A percentile compares a stretch with the other conserved stretches of the same genome.
Conservation (phyloP, 2,329 filamentous ascomycete species). For the Magnaporthiopsis incrustans region DNA sequence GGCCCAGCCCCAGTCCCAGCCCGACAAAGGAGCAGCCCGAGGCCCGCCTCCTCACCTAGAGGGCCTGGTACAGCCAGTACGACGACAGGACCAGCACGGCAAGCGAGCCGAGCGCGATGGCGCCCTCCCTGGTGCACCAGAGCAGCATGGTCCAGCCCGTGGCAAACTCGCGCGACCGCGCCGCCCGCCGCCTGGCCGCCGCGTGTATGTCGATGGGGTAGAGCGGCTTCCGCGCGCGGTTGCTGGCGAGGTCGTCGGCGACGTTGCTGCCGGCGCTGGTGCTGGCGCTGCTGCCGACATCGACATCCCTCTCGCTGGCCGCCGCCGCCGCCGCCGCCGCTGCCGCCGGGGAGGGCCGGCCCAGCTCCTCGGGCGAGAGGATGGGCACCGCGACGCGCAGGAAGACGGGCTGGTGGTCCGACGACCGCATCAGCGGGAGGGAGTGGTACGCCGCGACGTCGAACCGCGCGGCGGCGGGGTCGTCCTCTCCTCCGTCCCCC, state of each 20-base stretch:
- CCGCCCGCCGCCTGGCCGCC: constrained; percentile 42
- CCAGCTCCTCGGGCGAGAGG: constrained; percentile 31
- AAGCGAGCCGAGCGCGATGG: constrained; percentile 34
- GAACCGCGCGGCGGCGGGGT: constrained; percentile 20
- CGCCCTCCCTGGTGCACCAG: constrained; percentile 45
- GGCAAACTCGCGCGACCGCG: constrained; percentile 36
- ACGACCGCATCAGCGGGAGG: constrained; percentile 70
- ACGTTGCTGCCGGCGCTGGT: background rate
- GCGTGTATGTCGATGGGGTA: constrained; percentile 46
- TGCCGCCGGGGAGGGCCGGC: constrained; percentile 16
- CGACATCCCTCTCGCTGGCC: background rate
- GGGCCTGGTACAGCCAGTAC: constrained; percentile 32
- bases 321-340: background rate
- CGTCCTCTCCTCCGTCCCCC: constrained; percentile 13
- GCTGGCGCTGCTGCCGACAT: background rate
- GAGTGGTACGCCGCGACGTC: constrained; percentile 61
- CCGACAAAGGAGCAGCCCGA: background rate
- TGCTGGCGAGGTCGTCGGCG: background rate
- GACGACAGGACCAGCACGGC: constrained; percentile 31
- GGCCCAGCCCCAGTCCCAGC: background rate
- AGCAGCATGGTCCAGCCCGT: constrained; percentile 48
- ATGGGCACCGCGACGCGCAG: constrained; percentile 62
- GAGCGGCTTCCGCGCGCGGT: constrained; percentile 19
- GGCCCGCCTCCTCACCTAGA: constrained; percentile 2
- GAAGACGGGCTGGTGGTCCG: constrained; percentile 81